Evolutionary conservation across 2,329 filamentous ascomycete genomes (phyloP), one percentile per base, ranked within the genome.

Genomic region (Sporothrix phasma): DNA sequence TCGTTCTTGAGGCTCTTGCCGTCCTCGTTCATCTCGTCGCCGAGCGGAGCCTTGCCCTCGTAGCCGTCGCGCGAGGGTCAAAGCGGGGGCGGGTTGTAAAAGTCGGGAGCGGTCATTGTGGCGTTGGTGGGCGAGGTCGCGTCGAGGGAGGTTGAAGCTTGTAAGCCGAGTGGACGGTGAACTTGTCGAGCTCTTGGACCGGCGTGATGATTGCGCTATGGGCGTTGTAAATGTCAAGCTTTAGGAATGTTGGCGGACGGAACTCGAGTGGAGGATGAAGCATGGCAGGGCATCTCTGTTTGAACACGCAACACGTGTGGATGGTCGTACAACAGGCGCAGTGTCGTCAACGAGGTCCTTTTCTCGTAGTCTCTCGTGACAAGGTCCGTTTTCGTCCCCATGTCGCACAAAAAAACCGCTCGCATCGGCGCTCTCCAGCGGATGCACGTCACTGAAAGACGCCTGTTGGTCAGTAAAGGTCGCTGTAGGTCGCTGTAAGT

Each of bases 1-100:
- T 84, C 84, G 70, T 95, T 95, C 62, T 83, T 78, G 69, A 84
- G 83, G 59, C 88, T 91, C 76, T 95, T 96, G 56, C 89, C 89
- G 73, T 96, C 89, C 43, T 82, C 84, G 54, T 80, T 80, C 67
- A 76, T 81, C 69, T 89, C 85, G 58, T 81, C 75, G 7, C 84
- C 74, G 5, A 88, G 73, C 26, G 84, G 79, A 29, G 79, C 74
- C n/a, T 81, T 79, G 59, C 80, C 73, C 69, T 84, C 79, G 70
- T 82, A 87, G 22, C 84, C 29, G 77, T 74, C 1, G 87, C 85
- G 85, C 17, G 81, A 85, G 1, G 80, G 76, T 69, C 82, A 85
- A 1, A 74, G 76, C 2, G 65, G 58, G 3, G 67, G 65, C 46
- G 69, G 69, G 59, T 70, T 68, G 64, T 65, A 68, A 11, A 58